Evolutionary conservation across 2,329 filamentous ascomycete species (phyloP).

Genomic region (Neoascochyta sp.): DNA sequence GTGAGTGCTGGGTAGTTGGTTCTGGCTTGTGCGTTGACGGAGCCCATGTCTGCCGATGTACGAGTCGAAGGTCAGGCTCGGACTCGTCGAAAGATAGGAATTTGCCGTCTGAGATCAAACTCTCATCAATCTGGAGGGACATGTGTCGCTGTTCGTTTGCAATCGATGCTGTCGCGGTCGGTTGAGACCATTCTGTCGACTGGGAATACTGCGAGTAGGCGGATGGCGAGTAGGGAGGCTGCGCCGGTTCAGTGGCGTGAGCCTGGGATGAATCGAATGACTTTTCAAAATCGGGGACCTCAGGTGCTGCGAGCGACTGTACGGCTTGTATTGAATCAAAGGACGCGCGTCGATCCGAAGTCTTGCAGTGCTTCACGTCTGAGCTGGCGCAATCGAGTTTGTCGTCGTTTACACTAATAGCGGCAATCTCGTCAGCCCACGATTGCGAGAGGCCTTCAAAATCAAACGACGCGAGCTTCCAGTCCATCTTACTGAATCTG

Average conservation of each 20-base stretch:
- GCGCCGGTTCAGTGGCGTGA: slow-evolving; percentile 11
- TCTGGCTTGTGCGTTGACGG: slow-evolving; percentile 9
- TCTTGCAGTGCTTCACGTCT: too few species aligned
- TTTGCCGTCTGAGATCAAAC: slow-evolving; percentile 6
- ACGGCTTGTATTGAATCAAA: slow-evolving; percentile 14
- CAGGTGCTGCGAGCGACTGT: slow-evolving; percentile 9
- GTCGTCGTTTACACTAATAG: too few species aligned
- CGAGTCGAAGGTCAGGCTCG: slow-evolving; percentile 13
- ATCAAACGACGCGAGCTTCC: slow-evolving; percentile 8
- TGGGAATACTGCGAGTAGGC: slow-evolving; percentile 15
- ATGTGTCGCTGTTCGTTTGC: slow-evolving; percentile 12
- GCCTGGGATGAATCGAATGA: slow-evolving; percentile 15
- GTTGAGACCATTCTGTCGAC: slow-evolving; percentile 21
- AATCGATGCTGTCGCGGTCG: slow-evolving; percentile 16
- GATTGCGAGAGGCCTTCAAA: too few species aligned
- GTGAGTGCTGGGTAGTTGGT: slow-evolving; percentile 14
- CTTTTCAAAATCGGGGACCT: slow-evolving; percentile 11
- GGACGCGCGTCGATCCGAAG: too few species aligned
- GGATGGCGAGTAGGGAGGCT: slow-evolving; percentile 18
- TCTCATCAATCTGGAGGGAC: slow-evolving; percentile 13
- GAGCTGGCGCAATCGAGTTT: too few species aligned
- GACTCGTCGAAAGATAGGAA: slow-evolving; percentile 15
- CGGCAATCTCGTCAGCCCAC: too few species aligned
- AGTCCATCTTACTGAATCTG: slow-evolving; percentile 8
- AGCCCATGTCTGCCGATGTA: slow-evolving; percentile 15